phyloP scores from a whole-genome alignment of 2,329 filamentous ascomycete species.

The Curvularia sp. region DNA sequence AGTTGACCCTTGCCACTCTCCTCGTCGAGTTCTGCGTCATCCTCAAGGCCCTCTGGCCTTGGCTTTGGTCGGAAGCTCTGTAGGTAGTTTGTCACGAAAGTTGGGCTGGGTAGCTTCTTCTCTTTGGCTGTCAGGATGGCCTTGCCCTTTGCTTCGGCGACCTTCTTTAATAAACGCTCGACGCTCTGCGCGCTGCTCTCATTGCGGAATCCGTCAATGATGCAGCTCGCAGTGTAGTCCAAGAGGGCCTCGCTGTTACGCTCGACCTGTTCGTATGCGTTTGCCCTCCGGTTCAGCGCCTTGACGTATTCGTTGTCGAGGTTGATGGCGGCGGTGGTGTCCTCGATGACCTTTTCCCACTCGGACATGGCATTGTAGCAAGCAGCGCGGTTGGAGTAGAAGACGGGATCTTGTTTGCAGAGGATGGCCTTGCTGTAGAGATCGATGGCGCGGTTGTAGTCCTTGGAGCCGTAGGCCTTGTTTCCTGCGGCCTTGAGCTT shows the following conservation, averaged over 20 bases:
- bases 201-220: conserved; percentile 97
- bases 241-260: conserved; percentile 93
- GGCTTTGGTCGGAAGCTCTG: conserved; percentile 92
- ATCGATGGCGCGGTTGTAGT: conserved; percentile 91
- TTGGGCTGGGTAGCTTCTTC: conserved; percentile 90
- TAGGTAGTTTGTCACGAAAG: conserved; percentile 97
- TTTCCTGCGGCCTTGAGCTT: conserved; percentile 96
- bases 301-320: conserved; percentile 97
- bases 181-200: conserved; percentile 87
- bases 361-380: conserved; percentile 93
- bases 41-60: conserved; percentile 81
- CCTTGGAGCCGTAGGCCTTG: conserved; percentile 93
- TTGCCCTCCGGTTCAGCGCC: conserved; percentile 93
- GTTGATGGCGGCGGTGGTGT: conserved; percentile 91
- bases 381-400: conserved; percentile 97
- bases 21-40: conserved; percentile 77
- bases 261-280: conserved; percentile 92
- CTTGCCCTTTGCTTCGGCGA: conserved; percentile 92
- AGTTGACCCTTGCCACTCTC: conserved; percentile 85
- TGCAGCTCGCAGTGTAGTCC: conserved; percentile 98
- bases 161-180: conserved; percentile 93
- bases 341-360: conserved; percentile 96
- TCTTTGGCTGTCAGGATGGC: conserved; percentile 81
- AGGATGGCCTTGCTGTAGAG: conserved; percentile 95
- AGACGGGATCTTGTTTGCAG: conserved; percentile 96